Conservation (phyloP, 208 protist species). For the Acanthamoeba quina region DNA sequence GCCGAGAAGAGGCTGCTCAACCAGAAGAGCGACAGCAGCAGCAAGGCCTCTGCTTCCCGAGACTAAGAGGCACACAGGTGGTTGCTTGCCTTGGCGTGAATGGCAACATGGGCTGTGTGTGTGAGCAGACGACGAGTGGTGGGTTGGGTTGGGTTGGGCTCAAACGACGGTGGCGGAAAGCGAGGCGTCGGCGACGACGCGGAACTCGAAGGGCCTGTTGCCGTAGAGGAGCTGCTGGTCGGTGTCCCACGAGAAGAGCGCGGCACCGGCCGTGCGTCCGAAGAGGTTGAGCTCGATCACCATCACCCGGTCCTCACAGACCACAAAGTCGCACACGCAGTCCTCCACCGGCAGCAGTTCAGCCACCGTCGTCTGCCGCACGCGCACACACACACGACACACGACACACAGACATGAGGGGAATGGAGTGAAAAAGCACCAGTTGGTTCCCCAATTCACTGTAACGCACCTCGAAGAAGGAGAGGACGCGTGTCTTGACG, state of each 20-base stretch:
- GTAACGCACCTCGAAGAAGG: constrained; percentile 23
- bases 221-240: constrained; percentile 48
- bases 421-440: too few species aligned
- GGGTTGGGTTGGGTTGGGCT: background rate
- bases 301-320: constrained; percentile 18
- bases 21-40: background rate
- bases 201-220: constrained; percentile 34
- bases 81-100: background rate
- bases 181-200: background rate
- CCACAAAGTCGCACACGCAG: constrained; percentile 58
- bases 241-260: constrained; percentile 49
- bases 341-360: constrained; percentile 15
- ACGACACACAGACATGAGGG: too few species aligned
- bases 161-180: background rate
- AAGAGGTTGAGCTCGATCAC: constrained; percentile 61
- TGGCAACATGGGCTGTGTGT: too few species aligned
- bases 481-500: constrained; percentile 9
- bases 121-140: too few species aligned
- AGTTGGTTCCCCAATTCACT: too few species aligned
- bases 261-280: constrained; percentile 23
- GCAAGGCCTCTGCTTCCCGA: background rate
- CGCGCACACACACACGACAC: too few species aligned
- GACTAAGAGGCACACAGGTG: too few species aligned
- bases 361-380: background rate
- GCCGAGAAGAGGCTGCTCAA: constrained; percentile 77